Conservation (phyloP, 257 asterid genomes). For the Osmanthus fragrans region DNA sequence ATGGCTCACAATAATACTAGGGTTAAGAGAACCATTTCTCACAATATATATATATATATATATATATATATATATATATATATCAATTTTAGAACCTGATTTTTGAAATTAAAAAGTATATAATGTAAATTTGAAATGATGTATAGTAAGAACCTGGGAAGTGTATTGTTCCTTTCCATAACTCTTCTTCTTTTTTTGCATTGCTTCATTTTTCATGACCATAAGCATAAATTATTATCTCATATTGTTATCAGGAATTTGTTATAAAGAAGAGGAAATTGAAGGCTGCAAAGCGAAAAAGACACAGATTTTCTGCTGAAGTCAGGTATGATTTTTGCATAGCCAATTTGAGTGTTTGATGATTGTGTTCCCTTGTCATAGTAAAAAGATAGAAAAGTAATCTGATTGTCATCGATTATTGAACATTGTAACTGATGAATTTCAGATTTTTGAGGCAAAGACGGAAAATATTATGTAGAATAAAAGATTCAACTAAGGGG, state of each 20-base stretch:
- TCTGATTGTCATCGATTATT: not conserved
- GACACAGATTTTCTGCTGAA: constrained; percentile 37
- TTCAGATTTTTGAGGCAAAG: constrained; percentile 52
- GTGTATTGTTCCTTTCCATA: too few species aligned
- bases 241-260: constrained; percentile 31
- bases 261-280: constrained; percentile 59
- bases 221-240: not conserved
- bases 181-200: too few species aligned
- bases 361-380: not conserved
- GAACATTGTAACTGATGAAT: constrained; percentile 12
- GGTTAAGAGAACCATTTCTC: too few species aligned
- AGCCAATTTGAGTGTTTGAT: not conserved
- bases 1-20: too few species aligned
- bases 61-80: too few species aligned
- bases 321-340: constrained; percentile 36
- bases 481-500: constrained; percentile 18
- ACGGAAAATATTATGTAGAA: constrained; percentile 25
- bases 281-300: constrained; percentile 47
- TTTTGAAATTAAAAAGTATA: too few species aligned
- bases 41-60: too few species aligned
- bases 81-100: too few species aligned
- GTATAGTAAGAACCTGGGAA: too few species aligned
- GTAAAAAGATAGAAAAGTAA: not conserved
- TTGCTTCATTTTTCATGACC: not conserved
- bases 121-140: too few species aligned